Percentiles rank a stretch among this genome's conserved stretches.
phyloP scores from a whole-genome alignment of 106 monocot species.

The Dendrobium catenatum region DNA sequence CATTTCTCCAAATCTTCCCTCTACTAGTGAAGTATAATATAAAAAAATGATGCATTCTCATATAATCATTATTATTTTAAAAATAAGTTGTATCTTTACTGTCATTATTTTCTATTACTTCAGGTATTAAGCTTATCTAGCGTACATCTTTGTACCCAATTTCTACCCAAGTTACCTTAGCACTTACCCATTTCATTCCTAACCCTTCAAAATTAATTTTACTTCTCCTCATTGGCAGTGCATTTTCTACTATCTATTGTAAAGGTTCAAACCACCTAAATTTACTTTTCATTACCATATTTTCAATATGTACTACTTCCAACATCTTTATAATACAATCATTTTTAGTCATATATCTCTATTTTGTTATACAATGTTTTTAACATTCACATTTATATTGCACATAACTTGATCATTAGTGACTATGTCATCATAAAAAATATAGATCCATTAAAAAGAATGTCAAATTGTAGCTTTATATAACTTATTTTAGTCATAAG shows the following conservation, averaged over 20 bases:
- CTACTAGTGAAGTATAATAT: neutral
- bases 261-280: neutral
- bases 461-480: neutral
- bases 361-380: neutral
- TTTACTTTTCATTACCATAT: neutral
- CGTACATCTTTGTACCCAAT: neutral
- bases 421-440: neutral
- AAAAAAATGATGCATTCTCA: neutral
- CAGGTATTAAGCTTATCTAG: neutral
- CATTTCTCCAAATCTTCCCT: neutral
- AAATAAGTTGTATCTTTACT: neutral
- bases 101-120: neutral
- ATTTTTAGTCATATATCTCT: neutral
- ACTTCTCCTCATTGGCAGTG: neutral
- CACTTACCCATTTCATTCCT: neutral
- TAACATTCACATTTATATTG: neutral
- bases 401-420: neutral
- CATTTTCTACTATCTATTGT: neutral
- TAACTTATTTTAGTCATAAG: neutral
- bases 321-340: neutral
- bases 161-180: neutral
- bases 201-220: neutral
- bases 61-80: neutral
- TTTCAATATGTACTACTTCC: neutral
- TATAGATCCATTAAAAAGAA: neutral